phyloP scores from a whole-genome alignment of 2,329 filamentous ascomycete genomes.

The Beauveria scarabaeidicola region DNA sequence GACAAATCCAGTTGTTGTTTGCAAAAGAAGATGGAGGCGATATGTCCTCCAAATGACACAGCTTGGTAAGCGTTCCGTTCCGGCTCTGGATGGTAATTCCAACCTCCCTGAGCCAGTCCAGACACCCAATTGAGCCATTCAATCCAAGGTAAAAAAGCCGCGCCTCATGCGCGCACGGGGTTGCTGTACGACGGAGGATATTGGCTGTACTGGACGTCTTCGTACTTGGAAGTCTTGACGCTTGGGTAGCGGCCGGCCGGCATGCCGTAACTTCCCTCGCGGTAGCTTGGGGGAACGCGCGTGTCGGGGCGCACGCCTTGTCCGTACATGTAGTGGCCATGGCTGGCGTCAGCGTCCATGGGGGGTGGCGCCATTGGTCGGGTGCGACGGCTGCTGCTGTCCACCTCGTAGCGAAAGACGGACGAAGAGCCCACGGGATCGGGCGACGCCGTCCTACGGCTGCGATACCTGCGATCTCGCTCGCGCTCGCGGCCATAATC shows the following conservation, averaged over 20 bases:
- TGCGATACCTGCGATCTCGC: conserved; percentile 27
- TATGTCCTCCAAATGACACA: too few relatives aligned
- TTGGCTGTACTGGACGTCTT: conserved; percentile 3
- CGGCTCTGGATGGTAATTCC: too few relatives aligned
- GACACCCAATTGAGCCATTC: too few relatives aligned
- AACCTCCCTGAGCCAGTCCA: too few relatives aligned
- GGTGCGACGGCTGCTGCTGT: conserved; percentile 20
- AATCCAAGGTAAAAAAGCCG: too few relatives aligned
- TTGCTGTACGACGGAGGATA: neutral
- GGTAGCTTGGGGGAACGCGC: neutral
- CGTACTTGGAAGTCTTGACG: neutral
- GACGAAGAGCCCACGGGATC: conserved; percentile 17
- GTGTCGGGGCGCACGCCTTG: neutral
- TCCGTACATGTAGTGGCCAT: neutral
- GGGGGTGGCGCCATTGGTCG: conserved; percentile 19
- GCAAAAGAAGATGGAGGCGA: too few relatives aligned
- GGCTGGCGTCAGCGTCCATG: neutral
- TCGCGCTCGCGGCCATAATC: conserved; percentile 22
- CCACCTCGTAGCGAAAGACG: conserved; percentile 22
- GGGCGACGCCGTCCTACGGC: conserved; percentile 27
- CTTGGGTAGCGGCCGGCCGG: neutral
- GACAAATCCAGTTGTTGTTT: conserved; percentile 9
- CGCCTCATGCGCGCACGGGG: neutral
- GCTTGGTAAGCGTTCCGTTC: too few relatives aligned
- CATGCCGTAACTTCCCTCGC: neutral